Conservation (phyloP, 108 stramenopile species). For the Cyclotella atomus region DNA sequence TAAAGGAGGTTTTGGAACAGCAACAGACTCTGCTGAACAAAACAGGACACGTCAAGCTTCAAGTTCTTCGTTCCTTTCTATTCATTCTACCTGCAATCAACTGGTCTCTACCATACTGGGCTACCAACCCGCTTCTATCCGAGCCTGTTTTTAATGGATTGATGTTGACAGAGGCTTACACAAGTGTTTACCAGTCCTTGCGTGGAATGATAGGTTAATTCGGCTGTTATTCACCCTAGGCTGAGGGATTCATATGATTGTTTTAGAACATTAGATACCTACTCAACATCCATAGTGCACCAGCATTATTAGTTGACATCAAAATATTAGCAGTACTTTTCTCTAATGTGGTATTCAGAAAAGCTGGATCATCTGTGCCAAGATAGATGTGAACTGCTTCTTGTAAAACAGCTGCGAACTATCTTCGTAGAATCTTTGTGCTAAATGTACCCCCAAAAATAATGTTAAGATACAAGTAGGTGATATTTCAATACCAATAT, state of each 20-base stretch:
- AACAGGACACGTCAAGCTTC: conserved; percentile 47
- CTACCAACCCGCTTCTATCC: conserved; percentile 67
- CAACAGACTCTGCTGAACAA: conserved; percentile 21
- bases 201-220: conserved; percentile 24
- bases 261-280: too few species aligned
- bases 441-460: conserved; percentile 26
- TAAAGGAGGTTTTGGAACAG: conserved; percentile 24
- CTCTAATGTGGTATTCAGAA: conserved; percentile 25
- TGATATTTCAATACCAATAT: conserved; percentile 32
- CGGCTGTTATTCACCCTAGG: background rate
- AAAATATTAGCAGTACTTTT: conserved; percentile 21
- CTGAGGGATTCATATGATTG: background rate
- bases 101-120: conserved; percentile 86
- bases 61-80: conserved; percentile 64
- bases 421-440: conserved; percentile 9
- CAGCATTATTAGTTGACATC: too few species aligned
- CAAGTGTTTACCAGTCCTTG: conserved; percentile 72
- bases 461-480: conserved; percentile 36
- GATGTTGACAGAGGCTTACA: conserved; percentile 70
- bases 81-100: conserved; percentile 71
- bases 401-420: conserved; percentile 25
- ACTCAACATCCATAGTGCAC: too few species aligned
- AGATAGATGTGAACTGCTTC: conserved; percentile 36
- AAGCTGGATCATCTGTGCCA: conserved; percentile 43
- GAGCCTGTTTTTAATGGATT: conserved; percentile 61